Conservation (phyloP, 2,329 filamentous ascomycete species). For the Shiraia bambusicola region DNA sequence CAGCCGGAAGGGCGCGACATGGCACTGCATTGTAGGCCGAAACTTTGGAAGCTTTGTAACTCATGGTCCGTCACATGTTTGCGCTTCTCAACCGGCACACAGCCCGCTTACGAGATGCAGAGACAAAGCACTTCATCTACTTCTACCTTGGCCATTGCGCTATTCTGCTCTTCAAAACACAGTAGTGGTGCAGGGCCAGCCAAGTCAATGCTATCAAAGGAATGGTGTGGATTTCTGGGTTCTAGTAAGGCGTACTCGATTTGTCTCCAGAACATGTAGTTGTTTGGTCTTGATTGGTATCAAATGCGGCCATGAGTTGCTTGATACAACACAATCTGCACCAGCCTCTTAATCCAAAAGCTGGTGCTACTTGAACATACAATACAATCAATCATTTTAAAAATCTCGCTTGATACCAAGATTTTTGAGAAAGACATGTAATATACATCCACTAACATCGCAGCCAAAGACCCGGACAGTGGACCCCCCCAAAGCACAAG, state of each 20-base stretch:
- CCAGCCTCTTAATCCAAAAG: no score
- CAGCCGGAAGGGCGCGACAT: conserved; percentile 93
- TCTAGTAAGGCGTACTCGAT: no score
- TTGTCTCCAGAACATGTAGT: no score
- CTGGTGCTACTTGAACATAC: no score
- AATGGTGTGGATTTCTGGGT: no score
- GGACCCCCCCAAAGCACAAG: conserved; percentile 8
- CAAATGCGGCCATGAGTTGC: no score
- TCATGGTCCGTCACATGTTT: conserved; percentile 69
- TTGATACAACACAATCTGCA: no score
- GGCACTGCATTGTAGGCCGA: conserved; percentile 97
- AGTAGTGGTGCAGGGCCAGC: conserved; percentile 53
- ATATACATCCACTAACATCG: no score
- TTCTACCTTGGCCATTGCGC: conserved; percentile 99
- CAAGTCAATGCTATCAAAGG: no score
- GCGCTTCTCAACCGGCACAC: not conserved
- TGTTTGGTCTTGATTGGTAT: no score
- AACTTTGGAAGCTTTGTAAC: conserved; percentile 99
- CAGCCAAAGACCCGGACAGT: no score
- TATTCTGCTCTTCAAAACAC: conserved; percentile 98
- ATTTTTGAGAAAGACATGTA: no score
- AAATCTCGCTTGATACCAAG: not conserved
- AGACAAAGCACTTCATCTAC: conserved; percentile 99
- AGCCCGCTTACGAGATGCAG: conserved; percentile 52
- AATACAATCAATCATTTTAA: conserved; percentile 1